These are phyloP conservation scores for Diplocarpon mali DNA, from an alignment of 2,329 filamentous ascomycete genomes.

Conservation along the genomic window DNA sequence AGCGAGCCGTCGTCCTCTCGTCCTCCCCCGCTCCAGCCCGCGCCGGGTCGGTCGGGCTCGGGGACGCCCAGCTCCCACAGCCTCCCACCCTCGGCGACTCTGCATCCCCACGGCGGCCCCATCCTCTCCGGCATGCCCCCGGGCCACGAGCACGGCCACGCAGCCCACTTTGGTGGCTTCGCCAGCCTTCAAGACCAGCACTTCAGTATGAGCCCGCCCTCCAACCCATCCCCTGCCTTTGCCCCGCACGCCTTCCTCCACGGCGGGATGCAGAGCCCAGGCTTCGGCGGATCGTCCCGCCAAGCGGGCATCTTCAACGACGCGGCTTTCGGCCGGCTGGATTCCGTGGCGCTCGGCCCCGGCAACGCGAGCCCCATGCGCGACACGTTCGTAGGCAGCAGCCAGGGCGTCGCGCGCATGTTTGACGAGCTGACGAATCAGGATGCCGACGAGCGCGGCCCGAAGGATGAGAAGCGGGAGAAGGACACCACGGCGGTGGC, in stretches of 20 bases:
- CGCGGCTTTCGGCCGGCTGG: conserved; percentile 21
- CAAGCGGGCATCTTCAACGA: conserved; percentile 21
- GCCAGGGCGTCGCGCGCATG: conserved; percentile 20
- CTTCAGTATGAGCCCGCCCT: conserved; percentile 18
- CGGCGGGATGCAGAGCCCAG: conserved; percentile 15
- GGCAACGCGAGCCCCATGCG: conserved; percentile 20
- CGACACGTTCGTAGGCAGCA: conserved; percentile 19
- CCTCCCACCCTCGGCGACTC: conserved; percentile 17
- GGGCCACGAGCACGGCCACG: conserved; percentile 22
- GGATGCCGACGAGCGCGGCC: conserved; percentile 17
- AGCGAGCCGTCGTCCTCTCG: conserved; percentile 24
- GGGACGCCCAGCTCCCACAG: conserved; percentile 23
- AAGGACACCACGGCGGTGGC: neutral
- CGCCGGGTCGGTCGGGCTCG: conserved; percentile 24
- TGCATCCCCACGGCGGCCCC: conserved; percentile 19
- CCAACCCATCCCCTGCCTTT: conserved; percentile 22
- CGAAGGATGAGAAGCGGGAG: conserved; percentile 14
- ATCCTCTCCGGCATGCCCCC: conserved; percentile 20
- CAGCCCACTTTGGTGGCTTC: conserved; percentile 17
- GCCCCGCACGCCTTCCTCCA: conserved; percentile 25
- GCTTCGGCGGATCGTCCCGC: conserved; percentile 16
- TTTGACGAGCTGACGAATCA: conserved; percentile 26
- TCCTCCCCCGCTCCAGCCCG: conserved; percentile 23
- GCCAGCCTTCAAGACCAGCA: conserved; percentile 18
- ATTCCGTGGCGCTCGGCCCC: conserved; percentile 15